A percentile compares a stretch with the other conserved stretches of the same genome.
phyloP scores from a whole-genome alignment of 805 yeast species.

The Saccharomyces mikatae region DNA sequence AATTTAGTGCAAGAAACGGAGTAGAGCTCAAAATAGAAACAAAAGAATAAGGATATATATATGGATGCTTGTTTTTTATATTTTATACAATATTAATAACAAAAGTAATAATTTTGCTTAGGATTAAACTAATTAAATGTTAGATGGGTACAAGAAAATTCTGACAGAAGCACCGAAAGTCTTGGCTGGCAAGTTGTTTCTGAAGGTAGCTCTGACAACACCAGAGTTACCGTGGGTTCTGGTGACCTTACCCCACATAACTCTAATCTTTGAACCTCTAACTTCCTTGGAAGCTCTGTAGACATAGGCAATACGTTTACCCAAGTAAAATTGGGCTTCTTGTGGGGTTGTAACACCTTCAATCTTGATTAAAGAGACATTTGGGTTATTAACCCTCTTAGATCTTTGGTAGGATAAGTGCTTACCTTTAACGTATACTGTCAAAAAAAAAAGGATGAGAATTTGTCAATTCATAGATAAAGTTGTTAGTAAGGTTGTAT shows the following conservation, averaged over 20 bases:
- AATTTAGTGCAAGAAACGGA: background rate
- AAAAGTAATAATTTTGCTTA: background rate
- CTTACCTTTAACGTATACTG: constrained; percentile 99
- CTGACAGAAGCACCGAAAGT: constrained; percentile 99
- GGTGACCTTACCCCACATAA: constrained; percentile 98
- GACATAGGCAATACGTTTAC: constrained; percentile 98
- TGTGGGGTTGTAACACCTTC: constrained; percentile 89
- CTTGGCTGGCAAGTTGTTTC: constrained; percentile 98
- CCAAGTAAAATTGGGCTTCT: constrained; percentile 98
- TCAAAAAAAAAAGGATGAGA: constrained; percentile 5
- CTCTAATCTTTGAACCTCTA: constrained; percentile 98
- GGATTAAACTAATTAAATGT: constrained; percentile 59
- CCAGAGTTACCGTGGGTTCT: constrained; percentile 99
- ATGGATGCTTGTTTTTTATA: background rate
- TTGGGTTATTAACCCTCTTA: constrained; percentile 96
- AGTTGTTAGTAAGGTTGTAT: background rate
- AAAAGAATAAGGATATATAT: background rate
- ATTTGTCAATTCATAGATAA: background rate
- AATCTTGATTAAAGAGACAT: constrained; percentile 90
- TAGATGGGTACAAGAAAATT: constrained; percentile 99
- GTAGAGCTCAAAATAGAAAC: background rate
- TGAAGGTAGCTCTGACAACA: constrained; percentile 97
- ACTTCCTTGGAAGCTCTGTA: constrained; percentile 97
- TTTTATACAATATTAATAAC: background rate
- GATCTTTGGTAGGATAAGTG: constrained; percentile 99